These are phyloP conservation scores for Chalciporus pseudorubinellus DNA, from an alignment of 768 basidiomycete species.

Conservation along the genomic window DNA sequence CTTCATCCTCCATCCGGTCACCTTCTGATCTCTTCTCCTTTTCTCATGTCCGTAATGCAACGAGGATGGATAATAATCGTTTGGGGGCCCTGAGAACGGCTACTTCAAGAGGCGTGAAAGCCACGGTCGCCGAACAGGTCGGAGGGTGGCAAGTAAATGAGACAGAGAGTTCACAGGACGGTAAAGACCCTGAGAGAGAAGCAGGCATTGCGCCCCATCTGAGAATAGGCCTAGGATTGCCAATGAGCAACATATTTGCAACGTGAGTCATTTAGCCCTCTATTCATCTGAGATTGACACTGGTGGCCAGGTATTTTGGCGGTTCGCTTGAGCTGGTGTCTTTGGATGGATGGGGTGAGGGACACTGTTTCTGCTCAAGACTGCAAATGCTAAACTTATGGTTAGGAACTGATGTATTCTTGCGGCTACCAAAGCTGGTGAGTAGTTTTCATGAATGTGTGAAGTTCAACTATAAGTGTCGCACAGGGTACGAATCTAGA, in stretches of 20 bases:
- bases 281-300: background rate
- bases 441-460: slow-evolving; percentile 20
- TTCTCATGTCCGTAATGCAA: slow-evolving; percentile 77
- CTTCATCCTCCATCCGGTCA: slow-evolving; percentile 48
- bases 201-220: slow-evolving; percentile 53
- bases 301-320: slow-evolving; percentile 65
- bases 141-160: slow-evolving; percentile 37
- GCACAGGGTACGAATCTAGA: slow-evolving; percentile 79
- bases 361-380: background rate
- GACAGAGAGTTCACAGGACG: slow-evolving; percentile 21
- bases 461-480: background rate
- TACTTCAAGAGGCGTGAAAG: slow-evolving; percentile 62
- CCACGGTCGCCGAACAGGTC: slow-evolving; percentile 81
- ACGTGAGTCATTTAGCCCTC: slow-evolving; percentile 46
- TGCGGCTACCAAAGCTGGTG: slow-evolving; percentile 79
- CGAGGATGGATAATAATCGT: slow-evolving; percentile 63
- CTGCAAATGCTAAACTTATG: slow-evolving; percentile 5
- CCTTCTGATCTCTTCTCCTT: slow-evolving; percentile 87
- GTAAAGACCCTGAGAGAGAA: slow-evolving; percentile 40
- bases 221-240: slow-evolving; percentile 77
- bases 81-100: slow-evolving; percentile 66
- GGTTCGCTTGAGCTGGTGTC: slow-evolving; percentile 77
- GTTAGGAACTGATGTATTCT: slow-evolving; percentile 77
- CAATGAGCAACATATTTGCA: slow-evolving; percentile 88
- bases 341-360: slow-evolving; percentile 80